Base-by-base conservation (phyloP, 495 filamentous ascomycete species). In the Annulohypoxylon maeteangense region DNA sequence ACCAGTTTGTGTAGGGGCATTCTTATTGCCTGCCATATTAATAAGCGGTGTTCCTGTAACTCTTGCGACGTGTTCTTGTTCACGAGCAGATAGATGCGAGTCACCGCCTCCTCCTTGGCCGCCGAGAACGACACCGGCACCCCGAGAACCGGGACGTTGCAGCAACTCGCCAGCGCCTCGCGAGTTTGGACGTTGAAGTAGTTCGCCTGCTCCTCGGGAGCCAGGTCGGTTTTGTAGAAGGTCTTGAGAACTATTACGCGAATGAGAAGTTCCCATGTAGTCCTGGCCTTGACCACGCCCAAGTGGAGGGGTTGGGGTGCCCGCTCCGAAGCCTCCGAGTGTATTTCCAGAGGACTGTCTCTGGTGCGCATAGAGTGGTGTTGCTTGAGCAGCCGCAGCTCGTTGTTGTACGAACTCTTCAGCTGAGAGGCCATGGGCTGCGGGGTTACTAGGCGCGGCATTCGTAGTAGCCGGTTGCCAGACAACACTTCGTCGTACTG, bases 1-100 rank as follows among this genome's bases (percentile, higher is more conserved):
- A 16, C 86, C 82, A 31, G 85, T 82, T 38, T 85, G 83, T 16
- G 81, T 18, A 20, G 54, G 78, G 0, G 81, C 77, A 62, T 81
- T 82, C 32, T 80, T 82, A 32, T 83, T 87, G 10, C 87, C 84
- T 20, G 88, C 87, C 75, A 95, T 82, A 34, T 89, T 90, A 71
- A 97, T 89, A 67, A 98, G 85, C 2, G 95, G 90, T 1, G 89
- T 90, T 0, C 92, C 92, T 6, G 95, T 97, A 66, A 92, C 84
- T 32, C 93, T 88, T n/a, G 95, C 92, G 29, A 98, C 89, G 74
- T 97, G 91, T 77, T 97, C 93, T 75, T 97, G 95, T 78, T 98
- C 95, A 7, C 92, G 90, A n/a, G 95, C 95, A 14, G 94, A 95
- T 18, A 97, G 87, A 61, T 90, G 87, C 2, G 83, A 84, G n/a